These are phyloP conservation scores for Fusarium caatingaense DNA, from an alignment of 2,329 filamentous ascomycete genomes.

Conservation along the genomic window DNA sequence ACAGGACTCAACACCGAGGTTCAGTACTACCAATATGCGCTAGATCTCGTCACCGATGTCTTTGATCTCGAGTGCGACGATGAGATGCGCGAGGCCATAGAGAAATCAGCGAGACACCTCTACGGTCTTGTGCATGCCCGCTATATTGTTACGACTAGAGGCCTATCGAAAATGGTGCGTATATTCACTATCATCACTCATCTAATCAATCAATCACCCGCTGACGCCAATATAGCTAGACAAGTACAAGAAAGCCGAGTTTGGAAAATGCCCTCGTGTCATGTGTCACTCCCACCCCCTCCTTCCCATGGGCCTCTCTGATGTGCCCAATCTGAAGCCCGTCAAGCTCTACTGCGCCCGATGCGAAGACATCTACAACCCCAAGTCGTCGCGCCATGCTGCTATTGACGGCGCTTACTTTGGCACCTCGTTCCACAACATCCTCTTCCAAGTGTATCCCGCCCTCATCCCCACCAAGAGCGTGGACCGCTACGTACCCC, in stretches of 20 bases:
- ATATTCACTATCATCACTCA: neutral
- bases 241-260: conserved; percentile 98
- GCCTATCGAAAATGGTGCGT: conserved; percentile 91
- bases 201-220: neutral
- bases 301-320: conserved; percentile 92
- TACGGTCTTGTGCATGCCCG: conserved; percentile 96
- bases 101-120: conserved; percentile 94
- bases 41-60: conserved; percentile 96
- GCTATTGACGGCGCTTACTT: conserved; percentile 98
- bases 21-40: conserved; percentile 98
- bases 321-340: conserved; percentile 86
- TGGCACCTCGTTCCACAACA: conserved; percentile 97
- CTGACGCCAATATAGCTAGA: conserved; percentile 75
- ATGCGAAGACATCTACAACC: conserved; percentile 99
- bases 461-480: conserved; percentile 88
- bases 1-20: conserved; percentile 98
- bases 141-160: conserved; percentile 95
- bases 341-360: conserved; percentile 98
- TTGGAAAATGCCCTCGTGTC: conserved; percentile 97
- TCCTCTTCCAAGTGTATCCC: conserved; percentile 98
- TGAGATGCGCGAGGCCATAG: conserved; percentile 97
- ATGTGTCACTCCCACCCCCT: conserved; percentile 94
- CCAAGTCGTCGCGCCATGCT: conserved; percentile 95
- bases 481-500: conserved; percentile 85
- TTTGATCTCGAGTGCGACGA: conserved; percentile 99